phyloP scores from a whole-genome alignment of 2,329 filamentous ascomycete genomes.

The Sporothrix curviconia region DNA sequence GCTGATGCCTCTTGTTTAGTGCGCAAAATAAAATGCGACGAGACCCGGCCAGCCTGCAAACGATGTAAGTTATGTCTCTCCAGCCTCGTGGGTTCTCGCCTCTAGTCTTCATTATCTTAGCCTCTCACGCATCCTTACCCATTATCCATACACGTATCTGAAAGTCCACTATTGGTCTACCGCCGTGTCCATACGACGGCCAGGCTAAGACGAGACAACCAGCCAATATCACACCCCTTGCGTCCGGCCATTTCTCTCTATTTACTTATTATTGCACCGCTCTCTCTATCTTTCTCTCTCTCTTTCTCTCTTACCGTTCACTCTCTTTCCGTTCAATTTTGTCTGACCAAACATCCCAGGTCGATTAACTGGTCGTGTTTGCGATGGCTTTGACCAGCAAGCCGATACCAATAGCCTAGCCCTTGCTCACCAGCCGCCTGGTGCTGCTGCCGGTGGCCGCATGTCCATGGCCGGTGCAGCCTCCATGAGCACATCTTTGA shows the following conservation, averaged over 20 bases:
- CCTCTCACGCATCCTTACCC: neutral
- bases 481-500: neutral
- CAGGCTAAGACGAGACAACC: too few species aligned
- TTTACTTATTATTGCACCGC: too few species aligned
- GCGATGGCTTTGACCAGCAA: constrained; percentile 9
- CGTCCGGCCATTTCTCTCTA: too few species aligned
- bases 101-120: neutral
- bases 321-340: too few species aligned
- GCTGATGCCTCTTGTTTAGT: constrained; percentile 6
- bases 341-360: too few species aligned
- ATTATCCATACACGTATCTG: too few species aligned
- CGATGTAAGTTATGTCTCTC: constrained; percentile 9
- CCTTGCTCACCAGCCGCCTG: neutral
- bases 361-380: constrained; percentile 10
- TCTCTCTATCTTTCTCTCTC: too few species aligned
- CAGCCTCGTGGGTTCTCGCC: neutral
- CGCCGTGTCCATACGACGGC: too few species aligned
- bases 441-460: neutral
- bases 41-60: constrained; percentile 11
- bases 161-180: too few species aligned
- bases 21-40: constrained; percentile 16
- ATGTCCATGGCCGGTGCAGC: neutral
- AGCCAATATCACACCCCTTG: too few species aligned
- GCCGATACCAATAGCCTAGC: neutral
- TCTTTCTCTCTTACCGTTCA: too few species aligned